Evolutionary conservation across 139 green algal genomes (phyloP), one percentile per base, ranked within the genome.

Genomic region (Penium margaritaceum): DNA sequence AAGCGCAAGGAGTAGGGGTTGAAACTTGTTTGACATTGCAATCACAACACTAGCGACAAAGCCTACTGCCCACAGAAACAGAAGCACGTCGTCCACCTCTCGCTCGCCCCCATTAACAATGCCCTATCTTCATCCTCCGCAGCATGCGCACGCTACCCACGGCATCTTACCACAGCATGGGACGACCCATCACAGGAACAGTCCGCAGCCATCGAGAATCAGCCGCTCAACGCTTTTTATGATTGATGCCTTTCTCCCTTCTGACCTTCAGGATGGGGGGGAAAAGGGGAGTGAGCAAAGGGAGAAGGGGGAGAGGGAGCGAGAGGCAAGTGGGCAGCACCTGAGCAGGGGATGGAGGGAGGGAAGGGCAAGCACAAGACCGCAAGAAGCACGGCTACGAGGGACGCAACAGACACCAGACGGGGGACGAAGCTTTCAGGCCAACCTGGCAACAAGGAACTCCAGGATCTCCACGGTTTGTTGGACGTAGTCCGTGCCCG

Each of bases 391-490:
- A 17, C 14, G 43, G 43, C 15, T 54, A 54, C 17, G 43, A 54
- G 43, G 43, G 17, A 17, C 15, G 43, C 17, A 54, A 24, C 43
- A 24, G 43, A 17, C 43, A 14, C 14, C 15, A 54, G 43, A 14
- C 17, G 17, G 17, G 14, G 43, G 43, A 54, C 14, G 15, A 54
- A n/a, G n/a, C n/a, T n/a, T n/a, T n/a, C n/a, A n/a, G n/a, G 15
- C 63, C 63, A 3, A 63, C 68, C 68, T 33, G 4, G 61, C 53
- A 19, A 47, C 51, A 9, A 76, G 46, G 32, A 67, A 76, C 21
- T 70, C 24, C 37, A 76, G n/a, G 32, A 36, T 51, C n/a, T 43
- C 24, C 1, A 76, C 30, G 3, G 68, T 69, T n/a, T 44, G 53
- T 17, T 27, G 51, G 17, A 76, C 27, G 51, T 70, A 30, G 43